Evolutionary conservation across 2,329 filamentous ascomycete species (phyloP).

Genomic region (Cladosporium cucumerinum): DNA sequence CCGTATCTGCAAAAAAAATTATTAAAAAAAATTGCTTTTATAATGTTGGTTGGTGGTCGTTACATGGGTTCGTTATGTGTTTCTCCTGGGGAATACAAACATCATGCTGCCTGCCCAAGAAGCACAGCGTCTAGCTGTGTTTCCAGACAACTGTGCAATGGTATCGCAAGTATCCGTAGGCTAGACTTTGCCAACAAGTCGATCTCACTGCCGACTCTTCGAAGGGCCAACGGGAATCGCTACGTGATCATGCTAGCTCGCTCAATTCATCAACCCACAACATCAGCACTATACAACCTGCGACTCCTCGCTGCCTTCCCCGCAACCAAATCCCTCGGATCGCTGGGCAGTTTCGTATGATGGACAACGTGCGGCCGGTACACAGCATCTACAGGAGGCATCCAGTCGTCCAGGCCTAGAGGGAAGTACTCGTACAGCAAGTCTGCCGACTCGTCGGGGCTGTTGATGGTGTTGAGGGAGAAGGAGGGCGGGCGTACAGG

Average conservation of each 20-base stretch:
- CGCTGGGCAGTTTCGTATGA: slow-evolving; percentile 61
- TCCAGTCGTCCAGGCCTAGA: slow-evolving; percentile 86
- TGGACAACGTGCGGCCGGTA: slow-evolving; percentile 92
- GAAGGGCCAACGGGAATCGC: not conserved
- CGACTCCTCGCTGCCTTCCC: slow-evolving; percentile 29
- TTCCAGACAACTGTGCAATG: not conserved
- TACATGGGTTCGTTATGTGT: not conserved
- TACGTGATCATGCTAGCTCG: not conserved
- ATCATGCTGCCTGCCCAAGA: not conserved
- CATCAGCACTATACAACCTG: slow-evolving; percentile 48
- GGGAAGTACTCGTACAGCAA: slow-evolving; percentile 94
- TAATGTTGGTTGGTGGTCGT: not conserved
- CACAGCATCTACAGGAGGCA: slow-evolving; percentile 83
- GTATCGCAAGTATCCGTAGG: not conserved
- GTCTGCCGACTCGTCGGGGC: slow-evolving; percentile 73
- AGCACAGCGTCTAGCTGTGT: not conserved
- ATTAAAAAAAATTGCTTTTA: not conserved
- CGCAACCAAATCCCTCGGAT: slow-evolving; percentile 43
- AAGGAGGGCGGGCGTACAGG: slow-evolving; percentile 45
- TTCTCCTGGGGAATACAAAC: not conserved
- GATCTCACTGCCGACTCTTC: not conserved
- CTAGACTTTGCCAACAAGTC: not conserved
- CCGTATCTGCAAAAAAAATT: not conserved
- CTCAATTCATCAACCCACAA: slow-evolving; percentile 27
- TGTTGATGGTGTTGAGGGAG: slow-evolving; percentile 51